phyloP scores from a whole-genome alignment of 2,329 filamentous ascomycete genomes.

The Fusarium napiforme region DNA sequence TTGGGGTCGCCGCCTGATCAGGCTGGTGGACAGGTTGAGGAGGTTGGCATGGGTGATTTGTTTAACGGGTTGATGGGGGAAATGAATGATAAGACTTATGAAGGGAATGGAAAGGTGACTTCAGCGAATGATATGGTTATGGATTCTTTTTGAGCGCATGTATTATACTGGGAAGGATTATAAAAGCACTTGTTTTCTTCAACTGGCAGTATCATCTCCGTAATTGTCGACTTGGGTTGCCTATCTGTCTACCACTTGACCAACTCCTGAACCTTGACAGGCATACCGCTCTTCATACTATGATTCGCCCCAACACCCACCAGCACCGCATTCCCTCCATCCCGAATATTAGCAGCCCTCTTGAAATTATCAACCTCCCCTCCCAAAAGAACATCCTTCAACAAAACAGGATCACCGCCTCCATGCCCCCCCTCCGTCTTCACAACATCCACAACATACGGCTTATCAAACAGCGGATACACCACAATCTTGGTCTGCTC shows the following conservation, averaged over 20 bases:
- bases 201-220: too few species aligned
- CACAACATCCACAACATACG: conserved; percentile 63
- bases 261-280: conserved; percentile 38
- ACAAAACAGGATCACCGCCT: conserved; percentile 64
- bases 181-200: not conserved
- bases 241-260: conserved; percentile 25
- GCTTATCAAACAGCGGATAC: conserved; percentile 66
- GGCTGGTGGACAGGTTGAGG: fast-evolving
- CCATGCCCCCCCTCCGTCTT: conserved; percentile 67
- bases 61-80: not conserved
- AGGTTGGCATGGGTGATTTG: not conserved
- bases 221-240: too few species aligned
- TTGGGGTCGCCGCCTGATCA: not conserved
- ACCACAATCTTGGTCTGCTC: conserved; percentile 59
- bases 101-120: fast-evolving
- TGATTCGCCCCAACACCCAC: conserved; percentile 69
- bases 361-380: conserved; percentile 59
- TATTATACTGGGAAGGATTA: not conserved
- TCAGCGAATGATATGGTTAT: not conserved
- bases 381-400: conserved; percentile 67
- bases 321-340: conserved; percentile 68
- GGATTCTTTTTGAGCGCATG: not conserved
- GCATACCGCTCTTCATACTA: conserved; percentile 55
- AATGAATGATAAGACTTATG: not conserved
- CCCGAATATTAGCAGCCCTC: conserved; percentile 67